These are phyloP conservation scores for Mycosphaerella sp. DNA, from an alignment of 2,329 filamentous ascomycete species.

Conservation along the genomic window DNA sequence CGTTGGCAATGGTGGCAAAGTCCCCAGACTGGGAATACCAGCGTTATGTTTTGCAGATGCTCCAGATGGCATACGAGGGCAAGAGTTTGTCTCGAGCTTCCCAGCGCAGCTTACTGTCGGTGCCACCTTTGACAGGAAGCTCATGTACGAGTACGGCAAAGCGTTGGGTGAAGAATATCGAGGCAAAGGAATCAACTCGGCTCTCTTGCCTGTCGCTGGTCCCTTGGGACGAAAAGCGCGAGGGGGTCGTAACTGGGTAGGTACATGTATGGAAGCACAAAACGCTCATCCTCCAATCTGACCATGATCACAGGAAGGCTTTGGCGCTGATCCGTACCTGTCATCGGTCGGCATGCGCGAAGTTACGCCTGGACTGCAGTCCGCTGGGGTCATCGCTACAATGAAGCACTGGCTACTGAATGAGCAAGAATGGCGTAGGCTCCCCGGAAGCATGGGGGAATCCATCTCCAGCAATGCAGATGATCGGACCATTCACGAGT, in stretches of 20 bases:
- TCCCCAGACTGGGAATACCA: slow-evolving; percentile 62
- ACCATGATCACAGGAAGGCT: slow-evolving; percentile 38
- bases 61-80: slow-evolving; percentile 59
- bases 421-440: slow-evolving; percentile 57
- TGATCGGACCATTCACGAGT: slow-evolving; percentile 50
- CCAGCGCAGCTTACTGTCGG: slow-evolving; percentile 63
- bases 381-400: slow-evolving; percentile 29
- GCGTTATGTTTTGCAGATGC: slow-evolving; percentile 36
- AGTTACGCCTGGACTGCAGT: slow-evolving; percentile 51
- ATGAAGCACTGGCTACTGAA: slow-evolving; percentile 46
- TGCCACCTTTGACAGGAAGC: slow-evolving; percentile 48
- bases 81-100: slow-evolving; percentile 70
- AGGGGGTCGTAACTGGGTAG: slow-evolving; percentile 40
- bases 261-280: not conserved
- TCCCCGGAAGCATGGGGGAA: slow-evolving; percentile 18
- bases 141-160: slow-evolving; percentile 48
- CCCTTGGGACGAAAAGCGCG: slow-evolving; percentile 39
- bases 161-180: slow-evolving; percentile 45
- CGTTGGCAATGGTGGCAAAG: slow-evolving; percentile 70
- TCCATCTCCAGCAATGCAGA: slow-evolving; percentile 53
- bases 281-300: not conserved
- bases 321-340: slow-evolving; percentile 61
- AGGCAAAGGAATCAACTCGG: slow-evolving; percentile 30
- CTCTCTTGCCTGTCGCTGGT: slow-evolving; percentile 63
- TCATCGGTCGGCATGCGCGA: slow-evolving; percentile 46